phyloP scores from a whole-genome alignment of 2,329 filamentous ascomycete genomes.

The Talaromyces funiculosus region DNA sequence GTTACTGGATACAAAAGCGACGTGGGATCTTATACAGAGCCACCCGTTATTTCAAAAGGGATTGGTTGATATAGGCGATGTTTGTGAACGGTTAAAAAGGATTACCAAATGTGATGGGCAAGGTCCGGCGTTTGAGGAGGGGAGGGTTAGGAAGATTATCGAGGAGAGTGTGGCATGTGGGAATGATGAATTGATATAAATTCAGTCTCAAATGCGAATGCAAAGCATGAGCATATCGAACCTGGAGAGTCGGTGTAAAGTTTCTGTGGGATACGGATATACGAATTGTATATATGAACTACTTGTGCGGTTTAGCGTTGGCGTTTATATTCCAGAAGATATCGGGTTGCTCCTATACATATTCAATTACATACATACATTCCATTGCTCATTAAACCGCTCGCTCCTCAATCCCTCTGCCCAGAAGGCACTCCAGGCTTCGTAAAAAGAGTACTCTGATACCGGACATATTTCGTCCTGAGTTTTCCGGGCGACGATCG shows the following conservation, averaged over 20 bases:
- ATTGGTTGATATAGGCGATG: conserved; percentile 71
- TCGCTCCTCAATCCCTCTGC: neutral
- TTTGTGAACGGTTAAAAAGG: conserved; percentile 71
- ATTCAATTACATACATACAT: neutral
- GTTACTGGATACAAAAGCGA: conserved; percentile 67
- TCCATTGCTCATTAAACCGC: neutral
- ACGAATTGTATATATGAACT: neutral
- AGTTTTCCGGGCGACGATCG: too few species aligned
- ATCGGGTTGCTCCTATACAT: neutral
- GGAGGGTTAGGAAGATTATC: conserved; percentile 66
- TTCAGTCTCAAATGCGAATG: neutral
- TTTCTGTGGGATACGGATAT: neutral
- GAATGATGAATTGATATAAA: conserved; percentile 66
- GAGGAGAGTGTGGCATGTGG: conserved; percentile 70
- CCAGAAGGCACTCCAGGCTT: neutral
- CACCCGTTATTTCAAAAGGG: conserved; percentile 73
- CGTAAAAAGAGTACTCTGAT: neutral
- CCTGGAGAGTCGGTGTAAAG: neutral
- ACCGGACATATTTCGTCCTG: too few species aligned
- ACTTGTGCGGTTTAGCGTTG: conserved; percentile 9
- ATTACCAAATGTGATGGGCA: conserved; percentile 77
- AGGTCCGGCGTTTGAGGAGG: conserved; percentile 80
- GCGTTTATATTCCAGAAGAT: conserved; percentile 5
- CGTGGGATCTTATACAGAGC: conserved; percentile 83
- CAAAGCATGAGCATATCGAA: neutral